Evolutionary conservation across 257 asterid genomes (phyloP), one percentile per base, ranked within the genome.

Genomic region (Paulownia fortunei): DNA sequence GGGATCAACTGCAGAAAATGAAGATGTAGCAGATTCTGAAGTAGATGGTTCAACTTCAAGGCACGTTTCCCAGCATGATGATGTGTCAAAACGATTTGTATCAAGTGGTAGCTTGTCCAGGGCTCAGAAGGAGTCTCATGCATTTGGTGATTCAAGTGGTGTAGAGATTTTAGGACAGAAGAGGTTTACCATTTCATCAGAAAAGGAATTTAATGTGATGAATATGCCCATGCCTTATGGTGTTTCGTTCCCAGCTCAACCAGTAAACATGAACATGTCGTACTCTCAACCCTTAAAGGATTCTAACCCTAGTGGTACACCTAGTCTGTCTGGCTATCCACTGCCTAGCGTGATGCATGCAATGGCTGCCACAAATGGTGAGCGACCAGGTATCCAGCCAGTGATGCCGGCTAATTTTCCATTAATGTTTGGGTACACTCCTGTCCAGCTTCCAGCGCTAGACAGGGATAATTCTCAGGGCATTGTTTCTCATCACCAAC

Each of bases 1-100:
- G 73, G 98, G 94, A 42, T 93, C 97, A 36, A 89, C 99, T 55
- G 99, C 97, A 12, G 99, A 96, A 54, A 93, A 93, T 82, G 99
- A 96, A 84, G 99, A 94, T 59, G 97, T 93, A 2, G 97, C 96
- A 30, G 99, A 96, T 85, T 96, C 99, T 34, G 99, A 93, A 82
- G 91, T 87, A 24, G 97, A 88, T 72, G 94, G 93, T 69, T 88
- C 97, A 34, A 87, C 93, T 18, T 89, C 97, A 23, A 89, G 89
- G 89, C 94, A 82, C 62, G 81, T 67, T 61, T 64, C 84, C 69
- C 92, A 84, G 77, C 83, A 82, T 62, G 96, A 92, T 61, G 92
- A 90, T 56, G 73, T 63, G 60, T 61, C 91, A 13, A 88, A 86
- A 70, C 81, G 86, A 37, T 72, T 73, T 78, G 78, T 36, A 1